Percentiles rank a stretch among this genome's conserved stretches.
These are phyloP conservation scores for Astrothelium macrocarpum DNA, from an alignment of 495 filamentous ascomycete genomes.

Conservation along the genomic window DNA sequence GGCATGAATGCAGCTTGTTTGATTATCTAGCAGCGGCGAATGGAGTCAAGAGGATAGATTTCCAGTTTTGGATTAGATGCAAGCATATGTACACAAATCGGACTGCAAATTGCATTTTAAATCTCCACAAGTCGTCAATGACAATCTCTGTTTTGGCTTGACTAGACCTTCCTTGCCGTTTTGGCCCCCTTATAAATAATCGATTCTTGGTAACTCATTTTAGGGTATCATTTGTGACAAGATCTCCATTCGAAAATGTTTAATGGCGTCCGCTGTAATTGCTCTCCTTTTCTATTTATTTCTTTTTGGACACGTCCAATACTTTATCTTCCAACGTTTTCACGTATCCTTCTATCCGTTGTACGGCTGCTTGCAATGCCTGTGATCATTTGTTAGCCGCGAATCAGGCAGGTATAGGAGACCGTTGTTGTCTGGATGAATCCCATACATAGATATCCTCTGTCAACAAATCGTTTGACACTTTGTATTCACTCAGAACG, in stretches of 20 bases:
- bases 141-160: background rate
- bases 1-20: background rate
- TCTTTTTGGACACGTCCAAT: slow-evolving; percentile 57
- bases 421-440: background rate
- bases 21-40: background rate
- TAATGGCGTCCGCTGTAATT: background rate
- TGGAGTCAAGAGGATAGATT: background rate
- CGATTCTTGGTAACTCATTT: too few species aligned
- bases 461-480: slow-evolving; percentile 86
- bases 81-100: background rate
- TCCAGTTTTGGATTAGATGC: background rate
- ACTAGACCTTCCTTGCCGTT: too few species aligned
- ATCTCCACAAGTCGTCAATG: background rate
- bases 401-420: background rate
- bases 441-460: slow-evolving; percentile 90
- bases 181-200: too few species aligned
- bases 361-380: slow-evolving; percentile 80
- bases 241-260: background rate
- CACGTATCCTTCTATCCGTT: slow-evolving; percentile 76
- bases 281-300: slow-evolving; percentile 20
- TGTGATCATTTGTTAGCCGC: slow-evolving; percentile 28
- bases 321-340: slow-evolving; percentile 73
- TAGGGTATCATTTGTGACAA: background rate
- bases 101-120: background rate
- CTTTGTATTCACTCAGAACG: slow-evolving; percentile 80